These are phyloP conservation scores for Saccharomyces hybrid DNA, from an alignment of 1,139 yeast genomes.

Conservation along the genomic window DNA sequence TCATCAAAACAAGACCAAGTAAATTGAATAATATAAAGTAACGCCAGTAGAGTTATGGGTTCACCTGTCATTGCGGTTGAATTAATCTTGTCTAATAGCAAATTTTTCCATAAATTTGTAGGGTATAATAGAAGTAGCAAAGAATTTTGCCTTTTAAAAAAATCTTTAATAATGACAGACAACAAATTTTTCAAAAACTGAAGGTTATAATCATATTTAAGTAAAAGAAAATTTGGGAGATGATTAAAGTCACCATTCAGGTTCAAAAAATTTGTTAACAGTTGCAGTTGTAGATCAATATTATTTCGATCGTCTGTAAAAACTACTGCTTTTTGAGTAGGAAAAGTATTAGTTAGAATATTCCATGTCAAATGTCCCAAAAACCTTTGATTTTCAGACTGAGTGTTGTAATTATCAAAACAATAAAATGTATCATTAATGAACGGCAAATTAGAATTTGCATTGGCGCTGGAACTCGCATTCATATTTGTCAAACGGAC, in stretches of 20 bases:
- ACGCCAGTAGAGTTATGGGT: slow-evolving; percentile 16
- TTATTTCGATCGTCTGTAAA: background rate
- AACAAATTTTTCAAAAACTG: slow-evolving; percentile 11
- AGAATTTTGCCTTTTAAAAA: slow-evolving; percentile 20
- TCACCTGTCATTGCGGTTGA: slow-evolving; percentile 4
- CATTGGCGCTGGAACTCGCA: background rate
- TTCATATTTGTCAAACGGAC: slow-evolving; percentile 41
- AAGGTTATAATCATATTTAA: slow-evolving; percentile 15
- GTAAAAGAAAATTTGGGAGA: slow-evolving; percentile 21
- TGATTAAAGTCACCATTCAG: slow-evolving; percentile 13
- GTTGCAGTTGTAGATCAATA: background rate
- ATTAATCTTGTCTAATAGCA: slow-evolving; percentile 5
- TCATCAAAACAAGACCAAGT: slow-evolving; percentile 27
- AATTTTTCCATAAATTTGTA: slow-evolving; percentile 12
- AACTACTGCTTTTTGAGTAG: background rate
- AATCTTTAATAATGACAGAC: slow-evolving; percentile 13
- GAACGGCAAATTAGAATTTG: slow-evolving; percentile 15
- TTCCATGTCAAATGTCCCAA: slow-evolving; percentile 26
- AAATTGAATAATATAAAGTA: slow-evolving; percentile 25
- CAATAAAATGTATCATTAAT: slow-evolving; percentile 27
- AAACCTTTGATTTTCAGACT: slow-evolving; percentile 11
- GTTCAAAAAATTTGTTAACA: background rate
- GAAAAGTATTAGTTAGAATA: slow-evolving; percentile 8
- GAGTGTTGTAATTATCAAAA: slow-evolving; percentile 15
- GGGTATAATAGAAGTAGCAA: slow-evolving; percentile 26